Base-by-base conservation (phyloP, 441 rosid species). In the Populus tomentosa region DNA sequence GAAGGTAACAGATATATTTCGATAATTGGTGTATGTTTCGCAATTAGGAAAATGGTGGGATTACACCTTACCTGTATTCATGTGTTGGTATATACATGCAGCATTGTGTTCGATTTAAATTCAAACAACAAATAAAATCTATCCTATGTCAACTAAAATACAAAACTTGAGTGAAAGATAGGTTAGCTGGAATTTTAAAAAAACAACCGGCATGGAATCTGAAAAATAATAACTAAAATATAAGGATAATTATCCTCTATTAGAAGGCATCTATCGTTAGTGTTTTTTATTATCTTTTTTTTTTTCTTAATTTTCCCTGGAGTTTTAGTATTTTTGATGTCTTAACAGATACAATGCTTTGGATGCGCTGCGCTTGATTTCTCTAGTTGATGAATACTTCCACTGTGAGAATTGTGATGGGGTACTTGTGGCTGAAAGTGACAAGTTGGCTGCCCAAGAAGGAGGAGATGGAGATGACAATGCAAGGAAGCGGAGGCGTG, bases 391-490 rank as follows among this genome's bases (percentile, higher is more conserved):
- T 77, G 98, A 94, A 72, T 88, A 81, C 84, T 96, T 94, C 72
- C 96, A 88, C 75, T 96, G 99, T 78, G 99, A 94, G 82, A 92
- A 82, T 76, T 96, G 99, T 87, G 88, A 96, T 79, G 93, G 94
- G 78, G 97, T 89, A 78, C 94, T 96, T 79, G 91, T 91, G 82
- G 94, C 92, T 64, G 98, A 96, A 88, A 89, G 94, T 71, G 93
- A 94, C 88, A 92, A 94, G 84, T 79, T 92, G 80, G 89, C 91
- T 70, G 87, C 90, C 53, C 93, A 92, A 87, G 99, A 91, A 78
- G 94, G 81, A 35, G 94, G 83, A 35, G 99, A 96, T 83, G 98
- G 97, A 79, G 98, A 88, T 89, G 98, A 94, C 80, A 90, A 89
- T 88, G 97, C 89, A 75, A 89, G 92, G 85, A 91, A 90, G 82